Conservation (phyloP, 192 early-diverging fungal species). For the Blastocladiella britannica region DNA sequence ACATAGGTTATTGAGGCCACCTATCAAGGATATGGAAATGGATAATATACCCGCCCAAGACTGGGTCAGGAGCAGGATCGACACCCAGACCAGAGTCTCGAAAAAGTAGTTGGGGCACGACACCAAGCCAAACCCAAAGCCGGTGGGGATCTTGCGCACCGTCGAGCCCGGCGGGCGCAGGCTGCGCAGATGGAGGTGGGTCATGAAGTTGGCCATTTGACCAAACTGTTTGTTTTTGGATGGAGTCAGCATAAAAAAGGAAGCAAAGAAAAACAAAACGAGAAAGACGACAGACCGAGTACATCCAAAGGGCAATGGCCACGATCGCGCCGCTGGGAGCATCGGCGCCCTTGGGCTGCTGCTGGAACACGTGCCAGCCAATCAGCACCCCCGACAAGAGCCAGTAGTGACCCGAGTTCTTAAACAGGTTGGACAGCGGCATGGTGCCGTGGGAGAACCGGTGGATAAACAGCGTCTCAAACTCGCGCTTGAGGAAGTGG, state of each 20-base stretch:
- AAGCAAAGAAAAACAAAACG: constrained; percentile 3
- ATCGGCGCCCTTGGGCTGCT: too few species aligned
- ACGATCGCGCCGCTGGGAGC: constrained; percentile 22
- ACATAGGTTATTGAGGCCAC: constrained; percentile 8
- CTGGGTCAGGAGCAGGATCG: constrained; percentile 48
- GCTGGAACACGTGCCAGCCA: constrained; percentile 67
- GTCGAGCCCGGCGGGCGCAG: constrained; percentile 75
- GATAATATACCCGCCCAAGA: constrained; percentile 28
- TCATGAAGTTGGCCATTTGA: constrained; percentile 63
- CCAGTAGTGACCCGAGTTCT: constrained; percentile 90
- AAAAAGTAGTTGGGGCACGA: constrained; percentile 89
- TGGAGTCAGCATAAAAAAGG: not conserved
- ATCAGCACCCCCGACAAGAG: constrained; percentile 62
- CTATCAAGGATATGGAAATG: not conserved
- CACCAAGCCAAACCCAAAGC: constrained; percentile 77
- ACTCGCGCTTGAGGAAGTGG: constrained; percentile 83
- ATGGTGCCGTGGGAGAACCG: constrained; percentile 84
- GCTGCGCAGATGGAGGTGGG: constrained; percentile 70
- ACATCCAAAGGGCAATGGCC: constrained; percentile 18
- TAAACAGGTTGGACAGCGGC: constrained; percentile 84
- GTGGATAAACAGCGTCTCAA: constrained; percentile 81
- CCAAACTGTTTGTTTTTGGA: constrained; percentile 20
- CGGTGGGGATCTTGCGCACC: constrained; percentile 65
- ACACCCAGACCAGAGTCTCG: constrained; percentile 64
- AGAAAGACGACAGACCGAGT: constrained; percentile 9